Evolutionary conservation across 2,329 filamentous ascomycete genomes (phyloP), one percentile per base, ranked within the genome.

Genomic region (Aureobasidium pullulans): DNA sequence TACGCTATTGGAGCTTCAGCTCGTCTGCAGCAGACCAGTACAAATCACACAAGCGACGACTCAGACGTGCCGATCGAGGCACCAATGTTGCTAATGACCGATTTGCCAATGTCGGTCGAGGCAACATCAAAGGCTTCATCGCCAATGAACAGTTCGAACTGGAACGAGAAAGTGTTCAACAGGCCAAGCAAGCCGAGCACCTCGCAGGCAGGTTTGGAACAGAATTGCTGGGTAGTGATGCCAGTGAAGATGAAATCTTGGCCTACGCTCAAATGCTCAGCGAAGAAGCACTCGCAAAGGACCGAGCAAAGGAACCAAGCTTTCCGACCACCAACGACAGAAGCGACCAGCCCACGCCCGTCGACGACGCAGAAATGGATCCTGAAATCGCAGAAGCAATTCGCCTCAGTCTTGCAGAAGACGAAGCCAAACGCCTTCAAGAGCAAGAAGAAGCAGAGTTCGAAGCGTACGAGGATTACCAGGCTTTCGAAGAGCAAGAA

Each of bases 1-100:
- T 99, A 16, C 88, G 90, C 11, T 97, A 91, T 71, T 99, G 94
- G 94, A 86, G 89, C 3, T 97, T 95, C 70, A 95, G 89, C 71
- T 93, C 91, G n/a, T 81, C 82, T 28, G 81, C 81, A 9, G 87
- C 87, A 0, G 86, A 88, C 66, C 85, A 90, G 62, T 84, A 87
- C 61, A 83, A 87, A 53, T 85, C 85, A 59, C 88, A 83, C 63
- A 96, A 95, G 73, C 87, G 91, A n/a, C 86, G 85, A 8, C 75
- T 87, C 13, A 86, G 90, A 39, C 86, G 90, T 60, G 82, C 84
- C 1, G 85, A 84, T 63, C 80, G 84, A 37, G 81, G 84, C 23
- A 84, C 78, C 66, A 88, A 88, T 66, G 75, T 75, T 8, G 74
- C 76, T 10, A 80, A 77, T 13, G 82, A 86, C 63, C 78, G 81